Evolutionary conservation across 2,329 filamentous ascomycete genomes (phyloP).

Genomic region (Berkeleyomyces basicola): DNA sequence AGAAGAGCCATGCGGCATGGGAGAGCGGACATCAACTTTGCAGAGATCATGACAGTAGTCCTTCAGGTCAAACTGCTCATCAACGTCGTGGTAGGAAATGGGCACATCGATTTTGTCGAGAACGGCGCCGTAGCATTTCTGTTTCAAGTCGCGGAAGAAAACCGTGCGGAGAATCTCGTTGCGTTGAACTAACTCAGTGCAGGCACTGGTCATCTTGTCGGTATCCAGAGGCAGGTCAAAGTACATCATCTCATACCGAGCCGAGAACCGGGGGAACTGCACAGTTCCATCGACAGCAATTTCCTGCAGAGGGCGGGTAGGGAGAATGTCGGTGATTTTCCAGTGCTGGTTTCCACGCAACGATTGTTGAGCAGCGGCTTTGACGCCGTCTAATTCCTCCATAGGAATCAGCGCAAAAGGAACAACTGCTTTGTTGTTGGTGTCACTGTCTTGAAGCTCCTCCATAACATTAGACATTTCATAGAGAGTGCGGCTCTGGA

Average conservation of each 20-base stretch:
- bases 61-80: constrained; percentile 27
- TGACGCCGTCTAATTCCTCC: constrained; percentile 18
- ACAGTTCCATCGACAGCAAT: constrained; percentile 42
- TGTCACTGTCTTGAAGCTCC: constrained; percentile 19
- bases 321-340: constrained; percentile 38
- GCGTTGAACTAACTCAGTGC: constrained; percentile 37
- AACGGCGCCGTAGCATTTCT: constrained; percentile 38
- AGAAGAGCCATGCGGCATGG: constrained; percentile 39
- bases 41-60: constrained; percentile 37
- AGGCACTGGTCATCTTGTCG: constrained; percentile 31
- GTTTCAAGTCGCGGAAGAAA: constrained; percentile 32
- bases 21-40: constrained; percentile 36
- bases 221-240: constrained; percentile 35
- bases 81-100: constrained; percentile 36
- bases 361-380: constrained; percentile 31
- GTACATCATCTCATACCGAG: constrained; percentile 48
- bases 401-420: constrained; percentile 30
- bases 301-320: constrained; percentile 40
- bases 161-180: constrained; percentile 52
- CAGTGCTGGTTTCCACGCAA: constrained; percentile 32
- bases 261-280: constrained; percentile 40
- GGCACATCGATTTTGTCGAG: constrained; percentile 35
- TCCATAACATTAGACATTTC: constrained; percentile 37
- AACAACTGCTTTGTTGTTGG: constrained; percentile 18
- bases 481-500: constrained; percentile 29